phyloP scores from a whole-genome alignment of 208 protist species.

The Leishmania arabica region DNA sequence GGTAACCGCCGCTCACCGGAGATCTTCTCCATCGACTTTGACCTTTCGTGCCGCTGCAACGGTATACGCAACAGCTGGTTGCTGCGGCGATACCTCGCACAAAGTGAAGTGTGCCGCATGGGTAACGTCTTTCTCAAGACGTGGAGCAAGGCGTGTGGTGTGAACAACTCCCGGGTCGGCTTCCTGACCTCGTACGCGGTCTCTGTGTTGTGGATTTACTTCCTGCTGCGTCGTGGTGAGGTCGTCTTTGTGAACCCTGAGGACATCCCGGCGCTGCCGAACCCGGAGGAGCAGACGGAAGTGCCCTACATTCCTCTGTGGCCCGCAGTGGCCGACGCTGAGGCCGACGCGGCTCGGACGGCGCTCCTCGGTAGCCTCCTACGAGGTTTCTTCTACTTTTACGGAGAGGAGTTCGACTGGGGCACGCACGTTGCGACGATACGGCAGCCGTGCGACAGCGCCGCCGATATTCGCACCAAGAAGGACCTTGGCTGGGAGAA shows the following conservation, averaged over 20 bases:
- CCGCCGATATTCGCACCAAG: slow-evolving; percentile 17
- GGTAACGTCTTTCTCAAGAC: slow-evolving; percentile 74
- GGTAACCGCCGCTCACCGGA: slow-evolving; percentile 39
- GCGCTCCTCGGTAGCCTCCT: slow-evolving; percentile 40
- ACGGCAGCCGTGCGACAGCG: slow-evolving; percentile 13
- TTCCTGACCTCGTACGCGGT: slow-evolving; percentile 85
- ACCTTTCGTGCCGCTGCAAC: slow-evolving; percentile 63
- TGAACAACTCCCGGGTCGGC: slow-evolving; percentile 77
- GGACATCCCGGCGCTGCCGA: slow-evolving; percentile 29
- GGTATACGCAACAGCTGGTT: slow-evolving; percentile 87
- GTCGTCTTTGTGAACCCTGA: slow-evolving; percentile 54
- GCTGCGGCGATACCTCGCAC: slow-evolving; percentile 65
- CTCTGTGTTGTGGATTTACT: slow-evolving; percentile 78
- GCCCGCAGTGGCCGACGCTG: slow-evolving; percentile 8
- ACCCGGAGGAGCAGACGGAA: slow-evolving; percentile 11
- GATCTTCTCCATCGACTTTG: slow-evolving; percentile 82
- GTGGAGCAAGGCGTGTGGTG: slow-evolving; percentile 76
- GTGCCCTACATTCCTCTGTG: slow-evolving; percentile 65
- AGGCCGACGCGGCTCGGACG: slow-evolving; percentile 7
- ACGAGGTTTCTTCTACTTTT: slow-evolving; percentile 63
- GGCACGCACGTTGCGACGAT: slow-evolving; percentile 46
- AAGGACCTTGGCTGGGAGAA: slow-evolving; percentile 42
- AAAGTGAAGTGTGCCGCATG: slow-evolving; percentile 53
- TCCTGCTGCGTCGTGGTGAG: slow-evolving; percentile 41
- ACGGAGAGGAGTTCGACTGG: slow-evolving; percentile 59